Conservation (phyloP, 495 filamentous ascomycete genomes). For the Penicillium daleae region DNA sequence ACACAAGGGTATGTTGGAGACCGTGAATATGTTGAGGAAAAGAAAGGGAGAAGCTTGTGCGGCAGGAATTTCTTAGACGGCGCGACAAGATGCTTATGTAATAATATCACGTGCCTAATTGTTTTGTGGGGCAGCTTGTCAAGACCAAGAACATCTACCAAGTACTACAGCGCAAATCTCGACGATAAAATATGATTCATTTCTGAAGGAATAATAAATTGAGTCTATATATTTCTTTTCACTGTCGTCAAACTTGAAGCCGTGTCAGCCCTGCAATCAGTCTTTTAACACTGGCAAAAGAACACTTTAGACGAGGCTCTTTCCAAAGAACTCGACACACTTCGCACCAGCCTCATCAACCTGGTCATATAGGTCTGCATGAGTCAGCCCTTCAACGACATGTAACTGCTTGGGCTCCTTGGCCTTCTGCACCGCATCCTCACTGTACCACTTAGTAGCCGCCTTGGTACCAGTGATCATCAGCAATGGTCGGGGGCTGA, state of each 20-base stretch:
- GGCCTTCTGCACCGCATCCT: constrained; percentile 33
- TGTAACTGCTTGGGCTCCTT: constrained; percentile 45
- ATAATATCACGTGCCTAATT: background rate
- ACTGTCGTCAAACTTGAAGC: too few relatives aligned
- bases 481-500: constrained; percentile 39
- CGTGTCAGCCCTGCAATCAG: too few relatives aligned
- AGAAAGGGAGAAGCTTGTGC: constrained; percentile 21
- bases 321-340: constrained; percentile 39
- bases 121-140: background rate
- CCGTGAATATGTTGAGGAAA: constrained; percentile 38
- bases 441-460: constrained; percentile 34
- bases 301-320: constrained; percentile 4
- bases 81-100: background rate
- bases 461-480: constrained; percentile 44
- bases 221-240: too few relatives aligned
- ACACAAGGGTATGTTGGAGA: constrained; percentile 51
- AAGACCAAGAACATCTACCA: background rate
- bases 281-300: too few relatives aligned
- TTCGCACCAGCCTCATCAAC: constrained; percentile 28
- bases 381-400: constrained; percentile 35
- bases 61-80: constrained; percentile 15
- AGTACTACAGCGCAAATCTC: background rate
- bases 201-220: too few relatives aligned
- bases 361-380: constrained; percentile 46
- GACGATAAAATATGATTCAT: too few relatives aligned